Base-by-base conservation (phyloP, 352 stramenopile species). In the Globisporangium radiosum region DNA sequence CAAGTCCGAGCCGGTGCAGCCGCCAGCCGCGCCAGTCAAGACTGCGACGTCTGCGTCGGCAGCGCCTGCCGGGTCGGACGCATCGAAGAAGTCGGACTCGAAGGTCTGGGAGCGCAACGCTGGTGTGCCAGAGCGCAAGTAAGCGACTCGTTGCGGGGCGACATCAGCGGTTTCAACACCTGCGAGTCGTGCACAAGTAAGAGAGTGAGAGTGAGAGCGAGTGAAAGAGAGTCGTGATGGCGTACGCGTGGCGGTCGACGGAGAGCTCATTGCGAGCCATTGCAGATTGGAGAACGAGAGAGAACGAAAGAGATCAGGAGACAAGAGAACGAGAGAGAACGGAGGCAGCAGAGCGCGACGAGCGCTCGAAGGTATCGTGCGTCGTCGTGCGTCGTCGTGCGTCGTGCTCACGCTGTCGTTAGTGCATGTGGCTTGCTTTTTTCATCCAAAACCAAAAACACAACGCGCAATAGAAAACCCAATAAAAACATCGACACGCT, bases 1-100 rank as follows among this genome's bases (percentile, higher is more conserved):
- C 52, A 94, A 90, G 71, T 74, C 81, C 62, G 79, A 92, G 52
- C 79, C 78, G 17, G 71, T 54, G 39, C 47, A 59, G 40, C 55
- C 72, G 7, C 70, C 71, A 54, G 60, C 68, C 40, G 62, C 65
- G 39, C 63, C 67, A 15, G 72, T 72, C 47, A 78, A 76, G 53
- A 53, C 43, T 7, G 39, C 39, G 39, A n/a, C 43, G 1, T 5
- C 43, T 17, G 43, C 48, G 39, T 60, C 68, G 15, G 52, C 37
- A 39, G 33, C 37, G 14, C 37, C 19, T 40, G 38, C 19, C 36
- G 44, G 17, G 5, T 25, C 57, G 37, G 65, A 64, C 36, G 40
- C 50, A 25, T 53, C 38, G 47, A 75, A 73, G 64, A 52, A 61
- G 25, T 64, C 73, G 57, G 65, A 66, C 53, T 42, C 56, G 45